Base-by-base conservation (phyloP, 2,329 filamentous ascomycete genomes). In the Epichloe hybrida region DNA sequence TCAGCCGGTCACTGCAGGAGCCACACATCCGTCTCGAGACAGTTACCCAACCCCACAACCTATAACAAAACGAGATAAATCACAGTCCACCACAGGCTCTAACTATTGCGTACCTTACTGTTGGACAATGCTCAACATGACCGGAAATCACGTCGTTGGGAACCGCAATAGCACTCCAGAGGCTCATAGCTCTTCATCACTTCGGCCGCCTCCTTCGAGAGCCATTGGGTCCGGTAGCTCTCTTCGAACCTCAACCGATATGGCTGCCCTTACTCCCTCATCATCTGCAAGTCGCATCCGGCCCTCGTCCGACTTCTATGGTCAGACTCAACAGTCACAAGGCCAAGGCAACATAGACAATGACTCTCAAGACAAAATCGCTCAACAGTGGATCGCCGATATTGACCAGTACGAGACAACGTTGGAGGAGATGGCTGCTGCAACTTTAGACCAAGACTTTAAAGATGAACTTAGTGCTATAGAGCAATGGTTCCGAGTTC, bases 321-420 rank as follows among this genome's bases (percentile, higher is more conserved):
- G 87, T 56, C 87, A 86, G 62, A 71, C 78, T 42, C 81, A 86
- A 61, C 77, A 84, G 65, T 77, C 77, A 55, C 82, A 81, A 61
- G 77, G 74, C 60, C 83, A 87, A 54, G 79, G 74, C 58, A 81
- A 77, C 59, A 70, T 79, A 20, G 90, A 96, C 50, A 69, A 72
- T 55, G 93, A 97, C 68, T 81, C 86, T 9, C 83, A 93, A 66
- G 93, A 97, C 66, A 91, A 90, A 69, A 86, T 91, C 57, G 89
- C 91, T 48, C 90, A 96, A 72, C 90, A 98, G 69, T 98, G 93
- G 93, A 91, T 98, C 61, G 89, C 91, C 51, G 93, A 98, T 62
- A 97, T 98, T 59, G 93, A 98, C 66, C 91, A 97, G 68, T 96
- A 96, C 63, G 93, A 98, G 74, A 95, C 84, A n/a, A 98, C 93